A percentile compares a stretch with the other conserved stretches of the same genome.
phyloP scores from a whole-genome alignment of 2,329 filamentous ascomycete species.

The Pseudocercospora fijiensis region DNA sequence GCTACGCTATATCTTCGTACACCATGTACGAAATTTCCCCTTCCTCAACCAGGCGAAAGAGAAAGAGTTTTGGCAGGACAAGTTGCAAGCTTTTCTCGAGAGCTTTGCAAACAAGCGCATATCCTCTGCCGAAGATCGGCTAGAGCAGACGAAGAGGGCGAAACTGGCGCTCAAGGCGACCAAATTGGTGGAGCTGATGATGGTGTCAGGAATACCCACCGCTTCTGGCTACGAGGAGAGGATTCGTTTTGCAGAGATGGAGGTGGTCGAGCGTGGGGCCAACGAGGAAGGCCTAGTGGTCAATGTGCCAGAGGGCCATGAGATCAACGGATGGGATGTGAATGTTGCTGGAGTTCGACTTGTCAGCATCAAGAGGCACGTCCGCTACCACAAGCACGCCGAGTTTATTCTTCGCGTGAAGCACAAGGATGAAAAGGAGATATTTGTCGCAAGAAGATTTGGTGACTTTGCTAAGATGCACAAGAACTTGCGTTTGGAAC shows the following conservation, averaged over 20 bases:
- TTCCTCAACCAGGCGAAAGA: slow-evolving; percentile 95
- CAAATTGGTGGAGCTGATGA: slow-evolving; percentile 97
- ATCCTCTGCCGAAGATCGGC: slow-evolving; percentile 89
- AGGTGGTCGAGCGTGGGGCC: slow-evolving; percentile 89
- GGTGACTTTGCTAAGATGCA: slow-evolving; percentile 82
- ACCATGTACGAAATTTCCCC: slow-evolving; percentile 96
- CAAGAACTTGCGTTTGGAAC: slow-evolving; percentile 74
- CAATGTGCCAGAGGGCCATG: slow-evolving; percentile 85
- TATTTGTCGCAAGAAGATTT: slow-evolving; percentile 81
- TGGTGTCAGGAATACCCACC: slow-evolving; percentile 95
- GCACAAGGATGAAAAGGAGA: slow-evolving; percentile 69
- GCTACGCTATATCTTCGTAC: slow-evolving; percentile 93
- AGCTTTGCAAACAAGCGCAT: slow-evolving; percentile 97
- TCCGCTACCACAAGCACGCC: slow-evolving; percentile 87
- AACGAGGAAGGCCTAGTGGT: slow-evolving; percentile 86
- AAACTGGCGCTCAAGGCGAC: slow-evolving; percentile 91
- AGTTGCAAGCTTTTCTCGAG: slow-evolving; percentile 91
- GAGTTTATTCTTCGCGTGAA: slow-evolving; percentile 90
- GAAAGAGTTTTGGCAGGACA: slow-evolving; percentile 99
- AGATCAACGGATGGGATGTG: slow-evolving; percentile 93
- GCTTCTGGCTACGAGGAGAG: slow-evolving; percentile 96
- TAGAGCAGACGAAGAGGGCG: slow-evolving; percentile 92
- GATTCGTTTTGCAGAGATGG: slow-evolving; percentile 93
- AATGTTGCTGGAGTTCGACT: slow-evolving; percentile 89
- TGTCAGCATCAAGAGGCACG: slow-evolving; percentile 76